phyloP scores from a whole-genome alignment of 1,284 basidiomycete genomes.

The Polyporus tsugae region DNA sequence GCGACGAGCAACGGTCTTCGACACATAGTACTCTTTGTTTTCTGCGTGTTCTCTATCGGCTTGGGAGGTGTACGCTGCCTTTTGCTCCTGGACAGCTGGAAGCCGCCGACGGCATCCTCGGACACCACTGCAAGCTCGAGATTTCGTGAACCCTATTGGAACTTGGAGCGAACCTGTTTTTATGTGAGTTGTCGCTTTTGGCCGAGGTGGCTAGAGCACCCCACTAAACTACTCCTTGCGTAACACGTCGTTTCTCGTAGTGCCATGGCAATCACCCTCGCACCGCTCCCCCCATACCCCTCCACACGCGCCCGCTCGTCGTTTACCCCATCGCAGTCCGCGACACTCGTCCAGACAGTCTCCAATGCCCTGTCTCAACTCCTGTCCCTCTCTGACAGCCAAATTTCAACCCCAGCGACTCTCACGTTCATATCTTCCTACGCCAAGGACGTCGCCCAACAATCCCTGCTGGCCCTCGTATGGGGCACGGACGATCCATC shows the following conservation, averaged over 20 bases:
- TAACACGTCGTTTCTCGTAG: background rate
- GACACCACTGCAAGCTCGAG: background rate
- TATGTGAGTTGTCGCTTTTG: background rate
- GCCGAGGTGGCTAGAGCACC: background rate
- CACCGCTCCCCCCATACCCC: slow-evolving; percentile 58
- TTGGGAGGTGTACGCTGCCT: background rate
- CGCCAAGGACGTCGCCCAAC: slow-evolving; percentile 59
- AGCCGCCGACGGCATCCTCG: background rate
- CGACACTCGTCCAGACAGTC: slow-evolving; percentile 56
- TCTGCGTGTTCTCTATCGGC: background rate
- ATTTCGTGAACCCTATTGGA: background rate
- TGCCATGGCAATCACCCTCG: slow-evolving; percentile 30
- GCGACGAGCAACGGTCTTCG: background rate
- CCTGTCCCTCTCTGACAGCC: slow-evolving; percentile 55
- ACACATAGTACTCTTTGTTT: background rate
- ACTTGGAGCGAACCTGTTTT: background rate
- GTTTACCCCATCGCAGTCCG: slow-evolving; percentile 61
- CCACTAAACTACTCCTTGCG: background rate
- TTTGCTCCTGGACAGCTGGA: too few species aligned
- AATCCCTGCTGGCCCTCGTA: slow-evolving; percentile 60
- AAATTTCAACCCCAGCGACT: slow-evolving; percentile 54
- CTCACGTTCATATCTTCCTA: slow-evolving; percentile 64
- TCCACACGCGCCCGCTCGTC: slow-evolving; percentile 56
- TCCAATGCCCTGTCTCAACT: slow-evolving; percentile 53
- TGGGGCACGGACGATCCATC: slow-evolving; percentile 50